Percentiles rank a stretch among this genome's conserved stretches.
phyloP scores from a whole-genome alignment of 73 alveolate genomes.

The Paramecium sexaurelia region DNA sequence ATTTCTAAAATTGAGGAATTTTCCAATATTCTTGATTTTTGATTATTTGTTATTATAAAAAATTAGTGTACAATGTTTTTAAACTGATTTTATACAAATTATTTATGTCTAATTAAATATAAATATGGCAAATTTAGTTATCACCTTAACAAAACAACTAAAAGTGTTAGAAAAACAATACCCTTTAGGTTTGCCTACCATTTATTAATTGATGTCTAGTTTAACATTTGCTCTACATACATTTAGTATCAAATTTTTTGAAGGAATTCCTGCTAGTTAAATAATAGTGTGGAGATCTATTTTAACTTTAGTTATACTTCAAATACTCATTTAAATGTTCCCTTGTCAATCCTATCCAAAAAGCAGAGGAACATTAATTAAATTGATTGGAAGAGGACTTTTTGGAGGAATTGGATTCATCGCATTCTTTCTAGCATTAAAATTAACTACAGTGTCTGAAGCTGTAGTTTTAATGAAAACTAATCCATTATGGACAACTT shows the following conservation, averaged over 20 bases:
- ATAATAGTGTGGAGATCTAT: not conserved
- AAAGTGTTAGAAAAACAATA: not conserved
- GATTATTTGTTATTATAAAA: too few species aligned
- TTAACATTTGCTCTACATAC: not conserved
- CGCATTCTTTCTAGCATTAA: not conserved
- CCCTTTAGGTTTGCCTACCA: not conserved
- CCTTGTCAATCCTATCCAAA: slow-evolving; percentile 4
- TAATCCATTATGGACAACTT: slow-evolving; percentile 44
- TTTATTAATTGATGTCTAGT: not conserved
- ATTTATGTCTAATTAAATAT: not conserved
- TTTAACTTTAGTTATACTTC: not conserved
- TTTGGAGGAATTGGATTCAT: slow-evolving; percentile 10
- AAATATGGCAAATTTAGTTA: not conserved
- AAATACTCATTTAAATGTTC: not conserved
- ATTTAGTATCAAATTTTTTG: slow-evolving; percentile 12
- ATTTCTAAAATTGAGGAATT: too few species aligned
- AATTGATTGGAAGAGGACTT: slow-evolving; percentile 13
- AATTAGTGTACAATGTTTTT: not conserved
- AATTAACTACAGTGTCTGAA: not conserved
- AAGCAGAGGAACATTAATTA: not conserved
- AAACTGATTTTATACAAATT: not conserved
- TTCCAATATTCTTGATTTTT: not conserved
- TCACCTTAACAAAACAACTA: not conserved
- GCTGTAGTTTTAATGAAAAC: not conserved
- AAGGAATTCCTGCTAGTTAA: slow-evolving; percentile 4